Base-by-base conservation (phyloP, 495 filamentous ascomycete genomes). In the Penicillium chermesinum region DNA sequence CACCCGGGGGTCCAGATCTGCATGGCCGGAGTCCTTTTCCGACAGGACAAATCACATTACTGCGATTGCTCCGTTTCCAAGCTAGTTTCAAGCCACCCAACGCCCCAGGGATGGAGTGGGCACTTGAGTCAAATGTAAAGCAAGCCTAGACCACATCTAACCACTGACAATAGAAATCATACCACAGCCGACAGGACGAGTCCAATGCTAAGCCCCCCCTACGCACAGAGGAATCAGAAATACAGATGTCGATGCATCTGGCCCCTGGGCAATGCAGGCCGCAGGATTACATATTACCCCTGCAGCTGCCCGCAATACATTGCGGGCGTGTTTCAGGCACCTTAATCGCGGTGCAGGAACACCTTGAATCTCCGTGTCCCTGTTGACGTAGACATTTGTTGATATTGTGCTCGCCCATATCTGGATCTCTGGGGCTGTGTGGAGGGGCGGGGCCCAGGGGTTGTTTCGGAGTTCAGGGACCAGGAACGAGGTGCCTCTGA, bases 301-400 rank as follows among this genome's bases (percentile, higher is more conserved):
- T 57, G 54, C 42, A 45, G 46, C 49, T 46, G 49, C 45, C 49
- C 46, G 54, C 13, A 37, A 33, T 21, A 40, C 25, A 14, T 34
- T 35, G 42, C 34, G 30, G 42, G 15, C 32, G 18, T 56, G 53
- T 56, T 46, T 57, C 54, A 52, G 42, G 22, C 20, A 57, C 35
- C 52, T 52, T 46, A 48, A 50, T 38, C n/a, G 27, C 16, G 35
- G 12, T 18, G 7, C 18, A 30, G 25, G 10, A n/a, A n/a, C n/a
- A n/a, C n/a, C n/a, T n/a, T n/a, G n/a, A n/a, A n/a, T n/a, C n/a
- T n/a, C n/a, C n/a, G n/a, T n/a, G n/a, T n/a, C n/a, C n/a, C n/a
- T n/a, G n/a, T n/a, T n/a, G n/a, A n/a, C n/a, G n/a, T n/a, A n/a
- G n/a, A n/a, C n/a, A n/a, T n/a, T n/a, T n/a, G n/a, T n/a, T n/a